Percentiles rank a stretch among this genome's conserved stretches.
phyloP scores from a whole-genome alignment of 331 rosid species.

The Dryas integrifolia region DNA sequence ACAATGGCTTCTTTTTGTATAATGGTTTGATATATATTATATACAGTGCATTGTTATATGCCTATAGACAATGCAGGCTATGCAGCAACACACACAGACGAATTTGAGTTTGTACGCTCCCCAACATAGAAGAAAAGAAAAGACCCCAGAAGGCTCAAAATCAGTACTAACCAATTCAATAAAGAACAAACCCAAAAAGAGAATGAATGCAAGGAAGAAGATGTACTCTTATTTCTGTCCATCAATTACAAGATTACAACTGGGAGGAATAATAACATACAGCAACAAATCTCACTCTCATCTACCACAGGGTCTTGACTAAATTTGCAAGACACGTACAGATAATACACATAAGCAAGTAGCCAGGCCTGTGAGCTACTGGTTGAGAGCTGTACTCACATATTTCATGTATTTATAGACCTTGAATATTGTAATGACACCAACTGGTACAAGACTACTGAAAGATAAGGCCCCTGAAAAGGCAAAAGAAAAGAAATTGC shows the following conservation, averaged over 20 bases:
- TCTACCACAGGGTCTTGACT: not conserved
- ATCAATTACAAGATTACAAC: constrained; percentile 16
- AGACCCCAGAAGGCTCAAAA: too few species aligned
- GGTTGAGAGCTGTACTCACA: not conserved
- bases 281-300: not conserved
- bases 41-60: too few species aligned
- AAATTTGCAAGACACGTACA: not conserved
- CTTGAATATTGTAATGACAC: not conserved
- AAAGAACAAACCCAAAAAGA: not conserved
- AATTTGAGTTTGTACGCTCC: too few species aligned
- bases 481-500: not conserved
- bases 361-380: constrained; percentile 10
- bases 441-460: constrained; percentile 9
- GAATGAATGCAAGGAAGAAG: not conserved
- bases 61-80: too few species aligned
- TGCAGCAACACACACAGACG: too few species aligned
- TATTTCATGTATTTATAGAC: constrained; percentile 4
- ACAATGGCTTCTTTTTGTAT: too few species aligned
- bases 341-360: not conserved
- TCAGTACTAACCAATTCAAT: too few species aligned
- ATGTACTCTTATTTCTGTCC: constrained; percentile 7
- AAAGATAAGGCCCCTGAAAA: constrained; percentile 20
- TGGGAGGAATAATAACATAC: not conserved
- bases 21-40: too few species aligned
- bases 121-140: too few species aligned